A percentile compares a stretch with the other conserved stretches of the same genome.
Evolutionary conservation across 345 rosid species (phyloP).

Genomic region (Punica granatum): DNA sequence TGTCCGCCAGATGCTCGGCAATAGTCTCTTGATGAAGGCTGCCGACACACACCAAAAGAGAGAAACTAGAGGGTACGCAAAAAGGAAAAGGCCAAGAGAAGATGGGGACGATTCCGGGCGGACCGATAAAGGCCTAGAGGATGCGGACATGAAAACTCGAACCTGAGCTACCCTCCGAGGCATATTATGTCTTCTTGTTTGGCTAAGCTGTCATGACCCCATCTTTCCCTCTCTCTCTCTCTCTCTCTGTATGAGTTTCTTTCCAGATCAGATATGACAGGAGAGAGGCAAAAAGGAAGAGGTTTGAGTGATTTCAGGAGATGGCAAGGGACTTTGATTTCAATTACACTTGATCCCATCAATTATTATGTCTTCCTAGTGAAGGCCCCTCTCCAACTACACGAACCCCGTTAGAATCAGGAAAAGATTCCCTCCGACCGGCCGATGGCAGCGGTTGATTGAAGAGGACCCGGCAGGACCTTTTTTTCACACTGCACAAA

Average conservation of each 20-base stretch:
- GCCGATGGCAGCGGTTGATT: not conserved
- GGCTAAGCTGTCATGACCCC: slow-evolving; percentile 55
- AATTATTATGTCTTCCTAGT: slow-evolving; percentile 42
- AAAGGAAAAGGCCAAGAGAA: not conserved
- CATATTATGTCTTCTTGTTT: slow-evolving; percentile 20
- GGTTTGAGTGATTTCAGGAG: slow-evolving; percentile 32
- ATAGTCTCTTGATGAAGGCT: not conserved
- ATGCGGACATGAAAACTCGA: not conserved
- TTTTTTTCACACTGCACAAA: not conserved
- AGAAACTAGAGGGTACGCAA: not conserved
- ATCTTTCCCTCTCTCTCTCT: slow-evolving; percentile 20
- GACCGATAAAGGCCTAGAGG: not conserved
- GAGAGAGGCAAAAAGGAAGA: slow-evolving; percentile 28
- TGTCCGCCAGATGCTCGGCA: not conserved
- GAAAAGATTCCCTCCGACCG: not conserved
- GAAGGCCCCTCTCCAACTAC: slow-evolving; percentile 1
- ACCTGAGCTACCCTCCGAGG: not conserved
- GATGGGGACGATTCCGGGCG: not conserved
- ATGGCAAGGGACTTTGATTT: slow-evolving; percentile 16
- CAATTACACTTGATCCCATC: slow-evolving; percentile 12
- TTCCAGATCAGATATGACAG: slow-evolving; percentile 39
- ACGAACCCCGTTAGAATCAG: not conserved
- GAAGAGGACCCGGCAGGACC: not conserved
- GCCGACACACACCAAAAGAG: not conserved
- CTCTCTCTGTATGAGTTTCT: slow-evolving; percentile 24